Evolutionary conservation across 2,329 filamentous ascomycete genomes (phyloP).

Genomic region (Zymoseptoria pseudotritici): DNA sequence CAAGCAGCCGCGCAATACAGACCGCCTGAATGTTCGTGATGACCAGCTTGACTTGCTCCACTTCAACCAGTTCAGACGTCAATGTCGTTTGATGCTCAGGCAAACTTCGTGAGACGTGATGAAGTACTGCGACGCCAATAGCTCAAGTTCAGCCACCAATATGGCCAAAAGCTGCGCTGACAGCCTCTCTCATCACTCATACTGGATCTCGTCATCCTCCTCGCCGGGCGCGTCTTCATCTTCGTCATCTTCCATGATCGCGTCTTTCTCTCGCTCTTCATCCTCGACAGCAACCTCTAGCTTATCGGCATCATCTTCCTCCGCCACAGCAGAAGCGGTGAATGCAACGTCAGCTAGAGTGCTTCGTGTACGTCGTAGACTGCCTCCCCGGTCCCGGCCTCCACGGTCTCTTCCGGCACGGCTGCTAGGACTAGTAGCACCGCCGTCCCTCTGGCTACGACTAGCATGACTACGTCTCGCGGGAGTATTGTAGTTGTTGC

Average conservation of each 20-base stretch:
- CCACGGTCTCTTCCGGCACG: neutral
- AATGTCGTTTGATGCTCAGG: neutral
- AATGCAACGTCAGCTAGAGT: neutral
- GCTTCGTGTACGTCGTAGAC: slow-evolving; percentile 14
- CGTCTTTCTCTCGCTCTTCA: slow-evolving; percentile 1
- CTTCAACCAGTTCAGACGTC: neutral
- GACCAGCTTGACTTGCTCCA: neutral
- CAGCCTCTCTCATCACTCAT: slow-evolving; percentile 14
- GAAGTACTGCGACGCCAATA: neutral
- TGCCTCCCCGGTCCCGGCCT: neutral
- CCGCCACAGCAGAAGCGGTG: slow-evolving; percentile 11
- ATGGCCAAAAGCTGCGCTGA: neutral
- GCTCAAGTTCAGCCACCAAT: neutral
- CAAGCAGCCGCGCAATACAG: neutral
- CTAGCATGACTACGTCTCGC: slow-evolving; percentile 11
- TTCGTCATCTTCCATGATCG: slow-evolving; percentile 18
- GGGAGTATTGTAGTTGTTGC: slow-evolving; percentile 20
- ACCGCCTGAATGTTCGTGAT: neutral
- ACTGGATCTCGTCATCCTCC: slow-evolving; percentile 24
- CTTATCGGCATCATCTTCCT: slow-evolving; percentile 19
- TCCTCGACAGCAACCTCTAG: slow-evolving; percentile 17
- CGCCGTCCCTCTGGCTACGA: neutral
- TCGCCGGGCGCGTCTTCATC: slow-evolving; percentile 19
- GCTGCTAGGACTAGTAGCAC: neutral
- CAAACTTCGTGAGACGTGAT: neutral